Conservation (phyloP, 192 early-diverging fungal genomes). For the Podila verticillata region DNA sequence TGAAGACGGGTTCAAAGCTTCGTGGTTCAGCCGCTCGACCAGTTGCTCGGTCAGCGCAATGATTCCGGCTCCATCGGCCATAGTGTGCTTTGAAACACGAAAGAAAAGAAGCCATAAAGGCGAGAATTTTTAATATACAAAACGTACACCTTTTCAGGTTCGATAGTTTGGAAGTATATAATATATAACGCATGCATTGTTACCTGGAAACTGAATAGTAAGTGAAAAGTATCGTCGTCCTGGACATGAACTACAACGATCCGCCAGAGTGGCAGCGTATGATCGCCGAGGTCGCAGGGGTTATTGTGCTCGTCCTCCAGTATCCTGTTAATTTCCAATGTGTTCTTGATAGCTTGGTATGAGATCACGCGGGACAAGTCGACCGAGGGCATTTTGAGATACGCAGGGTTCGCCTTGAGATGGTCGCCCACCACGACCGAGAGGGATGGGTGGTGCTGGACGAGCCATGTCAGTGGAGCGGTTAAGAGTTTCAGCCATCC, state of each 20-base stretch:
- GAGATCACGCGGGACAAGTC: slow-evolving; percentile 15
- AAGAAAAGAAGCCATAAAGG: too few species aligned
- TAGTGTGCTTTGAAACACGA: not conserved
- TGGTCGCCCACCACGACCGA: slow-evolving; percentile 32
- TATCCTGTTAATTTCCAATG: slow-evolving; percentile 3
- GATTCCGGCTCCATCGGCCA: slow-evolving; percentile 13
- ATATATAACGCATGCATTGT: too few species aligned
- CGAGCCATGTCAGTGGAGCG: slow-evolving; percentile 27
- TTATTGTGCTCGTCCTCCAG: slow-evolving; percentile 18
- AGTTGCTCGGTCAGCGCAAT: slow-evolving; percentile 26
- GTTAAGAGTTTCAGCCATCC: slow-evolving; percentile 26
- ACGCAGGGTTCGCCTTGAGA: slow-evolving; percentile 13
- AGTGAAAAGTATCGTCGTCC: slow-evolving; percentile 18
- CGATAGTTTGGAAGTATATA: too few species aligned
- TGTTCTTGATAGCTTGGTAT: not conserved
- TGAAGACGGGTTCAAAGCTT: not conserved
- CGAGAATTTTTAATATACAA: too few species aligned
- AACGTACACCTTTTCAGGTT: too few species aligned
- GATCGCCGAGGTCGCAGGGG: slow-evolving; percentile 1
- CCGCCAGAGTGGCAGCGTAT: slow-evolving; percentile 30
- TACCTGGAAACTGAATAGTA: slow-evolving; percentile 13
- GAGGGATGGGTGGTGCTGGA: slow-evolving; percentile 24
- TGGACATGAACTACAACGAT: slow-evolving; percentile 27
- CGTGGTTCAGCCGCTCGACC: slow-evolving; percentile 23
- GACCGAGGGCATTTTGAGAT: slow-evolving; percentile 26